A percentile compares a stretch with the other conserved stretches of the same genome.
These are phyloP conservation scores for Aureobasidium vineae DNA, from an alignment of 2,329 filamentous ascomycete species.

Conservation along the genomic window DNA sequence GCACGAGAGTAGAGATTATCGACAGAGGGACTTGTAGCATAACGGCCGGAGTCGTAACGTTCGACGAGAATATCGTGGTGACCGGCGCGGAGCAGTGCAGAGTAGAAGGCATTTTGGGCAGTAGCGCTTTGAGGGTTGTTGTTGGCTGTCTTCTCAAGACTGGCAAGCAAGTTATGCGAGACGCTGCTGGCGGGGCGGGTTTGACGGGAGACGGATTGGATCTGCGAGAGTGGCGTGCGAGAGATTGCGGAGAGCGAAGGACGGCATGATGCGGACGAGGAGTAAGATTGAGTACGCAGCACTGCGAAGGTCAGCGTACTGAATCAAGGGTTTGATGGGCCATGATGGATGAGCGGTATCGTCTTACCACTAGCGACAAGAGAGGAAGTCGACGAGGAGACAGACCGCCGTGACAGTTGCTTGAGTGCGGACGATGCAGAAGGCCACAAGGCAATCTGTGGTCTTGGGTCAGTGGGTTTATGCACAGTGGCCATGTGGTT, in stretches of 20 bases:
- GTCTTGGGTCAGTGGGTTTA: background rate
- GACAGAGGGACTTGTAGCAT: slow-evolving; percentile 74
- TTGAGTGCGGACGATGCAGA: slow-evolving; percentile 21
- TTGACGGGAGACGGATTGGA: slow-evolving; percentile 34
- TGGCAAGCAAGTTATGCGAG: slow-evolving; percentile 65
- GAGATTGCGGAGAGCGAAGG: background rate
- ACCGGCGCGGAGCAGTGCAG: slow-evolving; percentile 82
- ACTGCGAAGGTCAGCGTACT: background rate
- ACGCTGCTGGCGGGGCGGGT: slow-evolving; percentile 40
- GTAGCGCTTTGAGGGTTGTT: slow-evolving; percentile 84
- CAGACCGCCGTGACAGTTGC: slow-evolving; percentile 13
- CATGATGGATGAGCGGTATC: background rate
- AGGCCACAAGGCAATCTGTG: slow-evolving; percentile 14
- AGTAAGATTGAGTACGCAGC: slow-evolving; percentile 6
- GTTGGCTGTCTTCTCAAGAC: slow-evolving; percentile 88
- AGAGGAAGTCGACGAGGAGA: slow-evolving; percentile 1
- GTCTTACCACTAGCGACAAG: slow-evolving; percentile 8
- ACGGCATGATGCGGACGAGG: slow-evolving; percentile 5
- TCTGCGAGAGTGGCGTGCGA: slow-evolving; percentile 30
- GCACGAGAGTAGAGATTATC: slow-evolving; percentile 78
- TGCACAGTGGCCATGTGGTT: background rate
- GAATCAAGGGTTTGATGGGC: background rate
- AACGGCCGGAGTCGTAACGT: slow-evolving; percentile 81
- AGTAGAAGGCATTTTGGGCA: slow-evolving; percentile 91
- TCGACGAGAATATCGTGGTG: slow-evolving; percentile 93